phyloP scores from a whole-genome alignment of 2,329 filamentous ascomycete genomes.

The Fusarium xylarioides region DNA sequence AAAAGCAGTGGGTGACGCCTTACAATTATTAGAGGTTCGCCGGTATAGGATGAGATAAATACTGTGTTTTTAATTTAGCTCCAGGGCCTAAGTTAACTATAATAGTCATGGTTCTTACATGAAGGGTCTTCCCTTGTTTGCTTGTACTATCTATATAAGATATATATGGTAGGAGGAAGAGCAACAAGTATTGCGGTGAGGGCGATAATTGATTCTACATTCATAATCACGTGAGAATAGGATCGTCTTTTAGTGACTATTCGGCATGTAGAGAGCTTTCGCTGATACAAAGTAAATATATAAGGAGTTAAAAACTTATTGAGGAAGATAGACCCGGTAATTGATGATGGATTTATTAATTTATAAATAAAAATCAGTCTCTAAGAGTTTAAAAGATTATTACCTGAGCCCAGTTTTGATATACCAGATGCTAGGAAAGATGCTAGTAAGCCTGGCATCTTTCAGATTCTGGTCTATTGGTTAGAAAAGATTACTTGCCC shows the following conservation, averaged over 20 bases:
- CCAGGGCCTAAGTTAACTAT: fast-evolving
- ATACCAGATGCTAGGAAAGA: background rate
- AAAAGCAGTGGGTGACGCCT: background rate
- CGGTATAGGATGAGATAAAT: fast-evolving
- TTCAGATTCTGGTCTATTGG: background rate
- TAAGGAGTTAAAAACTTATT: fast-evolving
- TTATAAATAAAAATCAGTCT: too few relatives aligned
- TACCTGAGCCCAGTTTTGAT: background rate
- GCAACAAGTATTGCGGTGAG: background rate
- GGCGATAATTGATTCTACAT: background rate
- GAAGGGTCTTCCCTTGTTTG: fast-evolving
- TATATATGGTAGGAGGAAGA: background rate
- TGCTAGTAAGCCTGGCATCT: fast-evolving
- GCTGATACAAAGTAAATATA: fast-evolving
- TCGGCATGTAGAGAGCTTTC: too few relatives aligned
- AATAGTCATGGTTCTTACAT: background rate
- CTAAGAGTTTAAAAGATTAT: background rate
- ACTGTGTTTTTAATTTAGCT: background rate
- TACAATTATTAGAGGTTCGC: fast-evolving
- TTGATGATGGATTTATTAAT: too few relatives aligned
- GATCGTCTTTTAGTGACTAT: fast-evolving
- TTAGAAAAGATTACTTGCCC: too few relatives aligned
- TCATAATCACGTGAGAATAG: background rate
- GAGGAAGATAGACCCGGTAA: background rate
- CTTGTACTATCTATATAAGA: background rate